phyloP scores from a whole-genome alignment of 2,329 filamentous ascomycete genomes.

The Juglanconis juglandina region DNA sequence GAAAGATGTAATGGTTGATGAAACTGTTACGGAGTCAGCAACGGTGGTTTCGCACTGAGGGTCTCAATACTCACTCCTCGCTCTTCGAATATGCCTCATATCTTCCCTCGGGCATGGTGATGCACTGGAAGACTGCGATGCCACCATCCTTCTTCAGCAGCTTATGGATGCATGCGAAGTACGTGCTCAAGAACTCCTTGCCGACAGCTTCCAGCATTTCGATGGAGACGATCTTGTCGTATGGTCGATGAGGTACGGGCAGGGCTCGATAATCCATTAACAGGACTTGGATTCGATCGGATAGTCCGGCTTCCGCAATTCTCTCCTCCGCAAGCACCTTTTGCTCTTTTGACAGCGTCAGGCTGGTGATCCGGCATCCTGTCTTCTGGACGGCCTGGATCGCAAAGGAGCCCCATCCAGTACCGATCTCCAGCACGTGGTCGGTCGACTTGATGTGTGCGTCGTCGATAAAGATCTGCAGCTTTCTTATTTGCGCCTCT shows the following conservation, averaged over 20 bases:
- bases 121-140: conserved; percentile 71
- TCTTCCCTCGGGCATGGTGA: conserved; percentile 69
- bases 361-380: conserved; percentile 64
- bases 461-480: conserved; percentile 63
- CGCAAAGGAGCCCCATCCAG: conserved; percentile 72
- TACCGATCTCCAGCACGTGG: conserved; percentile 72
- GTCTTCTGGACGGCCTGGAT: conserved; percentile 65
- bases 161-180: conserved; percentile 62
- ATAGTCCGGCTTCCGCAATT: conserved; percentile 58
- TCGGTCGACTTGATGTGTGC: conserved; percentile 61
- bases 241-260: conserved; percentile 49
- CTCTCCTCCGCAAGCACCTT: conserved; percentile 64
- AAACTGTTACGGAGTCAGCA: conserved; percentile 42
- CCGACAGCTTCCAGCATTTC: conserved; percentile 78
- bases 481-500: conserved; percentile 64
- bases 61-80: conserved; percentile 50
- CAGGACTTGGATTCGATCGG: conserved; percentile 59
- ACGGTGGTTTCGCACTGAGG: conserved; percentile 2
- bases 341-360: conserved; percentile 68
- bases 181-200: conserved; percentile 62
- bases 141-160: conserved; percentile 64
- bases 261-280: conserved; percentile 67
- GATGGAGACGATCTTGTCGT: conserved; percentile 71
- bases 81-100: conserved; percentile 64
- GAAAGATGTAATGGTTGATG: conserved; percentile 75